Evolutionary conservation across 805 yeast genomes (phyloP), one percentile per base, ranked within the genome.

Genomic region (Myxozyma monticola): DNA sequence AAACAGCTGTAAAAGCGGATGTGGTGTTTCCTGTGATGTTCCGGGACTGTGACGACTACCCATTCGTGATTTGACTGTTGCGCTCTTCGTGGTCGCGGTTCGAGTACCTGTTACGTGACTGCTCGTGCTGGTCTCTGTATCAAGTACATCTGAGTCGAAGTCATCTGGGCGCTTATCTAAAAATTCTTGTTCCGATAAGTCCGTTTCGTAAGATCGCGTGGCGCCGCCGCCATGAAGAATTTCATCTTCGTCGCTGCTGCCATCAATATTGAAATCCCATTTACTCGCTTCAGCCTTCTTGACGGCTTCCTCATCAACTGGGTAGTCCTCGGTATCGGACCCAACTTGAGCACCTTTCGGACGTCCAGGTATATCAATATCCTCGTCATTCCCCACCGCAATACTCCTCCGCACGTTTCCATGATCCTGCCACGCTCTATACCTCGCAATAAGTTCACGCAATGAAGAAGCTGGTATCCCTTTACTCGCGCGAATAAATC

Each of bases 401-500:
- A 37, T 81, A 74, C 57, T 80, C 84, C 40, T 82, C 71, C 26
- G 79, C 68, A 1, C 80, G 70, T 59, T 49, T 15, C 59, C 57
- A 75, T 76, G 59, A 74, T 81, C 67, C 81, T 95, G 67, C 99
- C 76, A 72, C 14, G 38, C 37, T 28, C 56, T 59, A 54, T 71
- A 72, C 31, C 72, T 49, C 2, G 85, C 76, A 4, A 93, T 81
- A 21, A 93, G 71, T 64, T 89, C 96, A 54, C 81, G 81, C 51
- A 93, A 68, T 0, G 78, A 68, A 2, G 76, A 43, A 0, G 88
- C 84, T 2, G 89, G 80, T 1, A 77, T 65, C 56, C 75, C 77
- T 58, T 79, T 81, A 65, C 85, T 80, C 38, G 73, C 66, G 57
- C 78, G 79, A 43, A 93, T 78, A 54, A 91, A 84, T 65, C 79